These are phyloP conservation scores for Kodamaea lidongshanica DNA, from an alignment of 805 yeast genomes.

Conservation along the genomic window DNA sequence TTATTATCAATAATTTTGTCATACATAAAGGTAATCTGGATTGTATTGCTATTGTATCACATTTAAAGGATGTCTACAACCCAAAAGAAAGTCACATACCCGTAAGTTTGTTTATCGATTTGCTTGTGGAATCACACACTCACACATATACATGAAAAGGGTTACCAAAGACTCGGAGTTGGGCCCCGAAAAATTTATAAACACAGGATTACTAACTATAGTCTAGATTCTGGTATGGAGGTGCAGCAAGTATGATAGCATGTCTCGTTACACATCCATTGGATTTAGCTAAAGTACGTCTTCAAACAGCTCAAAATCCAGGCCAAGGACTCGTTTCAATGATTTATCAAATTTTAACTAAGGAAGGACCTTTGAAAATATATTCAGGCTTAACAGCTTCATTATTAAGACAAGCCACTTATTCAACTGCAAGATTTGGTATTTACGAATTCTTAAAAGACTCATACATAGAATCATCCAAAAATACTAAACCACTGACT, in stretches of 20 bases:
- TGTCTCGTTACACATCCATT: constrained; percentile 72
- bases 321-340: constrained; percentile 60
- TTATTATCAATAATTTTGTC: no score
- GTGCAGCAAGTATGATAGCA: constrained; percentile 64
- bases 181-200: background rate
- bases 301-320: constrained; percentile 69
- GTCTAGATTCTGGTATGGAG: constrained; percentile 55
- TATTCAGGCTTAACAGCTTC: constrained; percentile 83
- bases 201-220: constrained; percentile 7
- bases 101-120: constrained; percentile 9
- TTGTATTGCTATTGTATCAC: no score
- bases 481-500: constrained; percentile 47
- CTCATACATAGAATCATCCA: constrained; percentile 30
- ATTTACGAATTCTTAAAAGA: constrained; percentile 76
- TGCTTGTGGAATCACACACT: background rate
- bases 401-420: constrained; percentile 77
- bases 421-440: constrained; percentile 82
- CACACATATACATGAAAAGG: background rate
- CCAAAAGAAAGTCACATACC: constrained; percentile 11
- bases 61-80: constrained; percentile 6
- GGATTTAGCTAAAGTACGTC: constrained; percentile 79
- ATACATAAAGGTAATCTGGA: no score
- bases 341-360: constrained; percentile 50
- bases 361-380: constrained; percentile 64
- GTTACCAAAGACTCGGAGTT: background rate